These are phyloP conservation scores for Coemansia sp. DNA, from an alignment of 192 early-diverging fungal genomes.

Conservation along the genomic window DNA sequence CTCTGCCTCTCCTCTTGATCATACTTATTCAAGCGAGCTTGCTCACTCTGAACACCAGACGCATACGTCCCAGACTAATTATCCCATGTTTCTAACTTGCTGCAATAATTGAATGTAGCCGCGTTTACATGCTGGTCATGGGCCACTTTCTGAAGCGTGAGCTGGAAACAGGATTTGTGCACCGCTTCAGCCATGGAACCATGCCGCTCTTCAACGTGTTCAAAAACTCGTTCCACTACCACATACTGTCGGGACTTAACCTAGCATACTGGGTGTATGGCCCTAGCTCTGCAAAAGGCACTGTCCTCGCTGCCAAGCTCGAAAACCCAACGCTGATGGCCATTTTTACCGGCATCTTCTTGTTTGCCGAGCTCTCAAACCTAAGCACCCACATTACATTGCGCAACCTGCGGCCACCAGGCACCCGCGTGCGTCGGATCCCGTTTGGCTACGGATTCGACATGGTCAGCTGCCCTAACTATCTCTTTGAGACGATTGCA, in stretches of 20 bases:
- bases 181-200: conserved; percentile 89
- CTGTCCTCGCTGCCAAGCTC: conserved; percentile 39
- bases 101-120: conserved; percentile 47
- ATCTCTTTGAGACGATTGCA: conserved; percentile 83
- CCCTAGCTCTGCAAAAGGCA: conserved; percentile 65
- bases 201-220: conserved; percentile 96
- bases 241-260: conserved; percentile 80
- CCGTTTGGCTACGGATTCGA: conserved; percentile 92
- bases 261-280: conserved; percentile 87
- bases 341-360: conserved; percentile 34
- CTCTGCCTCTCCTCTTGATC: too few species aligned
- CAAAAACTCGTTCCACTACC: conserved; percentile 95
- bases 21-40: too few species aligned
- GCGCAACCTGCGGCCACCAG: conserved; percentile 88
- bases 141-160: conserved; percentile 92
- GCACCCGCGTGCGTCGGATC: conserved; percentile 80
- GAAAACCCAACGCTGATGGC: conserved; percentile 46
- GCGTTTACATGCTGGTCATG: conserved; percentile 68
- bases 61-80: not conserved
- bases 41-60: too few species aligned
- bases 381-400: conserved; percentile 80
- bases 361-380: conserved; percentile 81
- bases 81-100: conserved; percentile 9
- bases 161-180: conserved; percentile 89
- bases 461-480: conserved; percentile 90